Percentiles rank a stretch among this genome's conserved stretches.
Evolutionary conservation across 23 red algal genomes (phyloP).

Genomic region (Gracilaria domingensis): DNA sequence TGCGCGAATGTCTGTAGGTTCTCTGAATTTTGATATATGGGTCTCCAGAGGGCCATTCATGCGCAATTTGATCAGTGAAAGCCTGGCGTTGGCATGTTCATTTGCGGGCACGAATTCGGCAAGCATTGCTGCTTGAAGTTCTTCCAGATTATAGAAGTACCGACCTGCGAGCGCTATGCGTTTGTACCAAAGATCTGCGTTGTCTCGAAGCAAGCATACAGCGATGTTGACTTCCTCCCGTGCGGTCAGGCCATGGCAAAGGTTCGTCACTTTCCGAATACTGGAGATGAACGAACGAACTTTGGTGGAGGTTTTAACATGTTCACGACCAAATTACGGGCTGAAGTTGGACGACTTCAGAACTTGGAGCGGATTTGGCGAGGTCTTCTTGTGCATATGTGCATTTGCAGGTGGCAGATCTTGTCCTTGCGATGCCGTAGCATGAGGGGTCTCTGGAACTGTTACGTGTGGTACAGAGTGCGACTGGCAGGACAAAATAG

Average conservation of each 20-base stretch:
- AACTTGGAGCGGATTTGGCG: not conserved
- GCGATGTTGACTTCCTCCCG: not conserved
- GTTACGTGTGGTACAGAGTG: too few species aligned
- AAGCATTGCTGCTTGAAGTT: not conserved
- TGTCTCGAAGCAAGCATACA: not conserved
- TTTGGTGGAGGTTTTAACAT: not conserved
- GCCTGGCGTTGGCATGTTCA: not conserved
- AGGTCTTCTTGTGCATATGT: too few species aligned
- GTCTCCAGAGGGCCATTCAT: not conserved
- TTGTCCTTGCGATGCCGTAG: too few species aligned
- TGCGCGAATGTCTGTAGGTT: not conserved
- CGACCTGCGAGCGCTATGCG: not conserved
- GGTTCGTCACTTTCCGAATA: not conserved
- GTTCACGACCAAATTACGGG: not conserved
- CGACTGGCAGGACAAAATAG: too few species aligned
- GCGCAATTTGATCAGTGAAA: slow-evolving; percentile 10
- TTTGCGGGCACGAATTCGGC: not conserved
- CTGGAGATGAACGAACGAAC: slow-evolving; percentile 6
- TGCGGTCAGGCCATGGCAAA: not conserved
- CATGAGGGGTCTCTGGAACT: too few species aligned
- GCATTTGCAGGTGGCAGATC: too few species aligned
- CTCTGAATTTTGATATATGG: not conserved
- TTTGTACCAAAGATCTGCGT: not conserved
- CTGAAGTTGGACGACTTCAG: not conserved
- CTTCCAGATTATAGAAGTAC: not conserved